phyloP scores from a whole-genome alignment of 495 filamentous ascomycete genomes.

The Hypomontagnella submonticulosa region DNA sequence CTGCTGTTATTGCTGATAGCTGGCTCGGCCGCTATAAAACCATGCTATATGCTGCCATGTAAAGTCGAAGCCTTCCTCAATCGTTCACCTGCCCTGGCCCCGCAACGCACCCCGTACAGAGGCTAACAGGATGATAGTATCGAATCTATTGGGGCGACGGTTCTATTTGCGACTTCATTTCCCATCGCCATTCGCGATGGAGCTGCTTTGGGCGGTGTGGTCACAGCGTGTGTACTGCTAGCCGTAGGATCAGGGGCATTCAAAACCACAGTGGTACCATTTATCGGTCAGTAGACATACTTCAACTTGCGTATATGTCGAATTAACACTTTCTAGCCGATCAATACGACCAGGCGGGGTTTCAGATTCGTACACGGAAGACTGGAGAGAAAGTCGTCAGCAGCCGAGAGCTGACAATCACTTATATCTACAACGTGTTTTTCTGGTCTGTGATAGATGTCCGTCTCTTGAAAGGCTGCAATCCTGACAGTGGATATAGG shows the following conservation, averaged over 20 bases:
- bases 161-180: constrained; percentile 30
- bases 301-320: background rate
- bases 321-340: constrained; percentile 13
- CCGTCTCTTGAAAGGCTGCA: background rate
- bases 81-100: background rate
- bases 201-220: constrained; percentile 22
- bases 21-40: constrained; percentile 34
- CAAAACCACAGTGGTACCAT: constrained; percentile 27
- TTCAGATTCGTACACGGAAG: constrained; percentile 15
- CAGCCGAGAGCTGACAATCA: constrained; percentile 20
- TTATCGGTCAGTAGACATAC: constrained; percentile 20
- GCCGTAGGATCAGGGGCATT: constrained; percentile 24
- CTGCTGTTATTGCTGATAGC: constrained; percentile 26
- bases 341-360: constrained; percentile 21
- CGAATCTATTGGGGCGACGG: constrained; percentile 24
- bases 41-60: constrained; percentile 29
- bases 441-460: constrained; percentile 23
- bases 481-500: constrained; percentile 8
- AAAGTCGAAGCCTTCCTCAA: constrained; percentile 6
- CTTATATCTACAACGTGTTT: constrained; percentile 29
- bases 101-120: too few relatives aligned
- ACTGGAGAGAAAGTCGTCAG: constrained; percentile 24
- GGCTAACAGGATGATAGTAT: constrained; percentile 14
- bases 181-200: constrained; percentile 19
- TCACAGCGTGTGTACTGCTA: constrained; percentile 16